These are phyloP conservation scores for Mangifera indica DNA, from an alignment of 345 rosid genomes.

Conservation along the genomic window DNA sequence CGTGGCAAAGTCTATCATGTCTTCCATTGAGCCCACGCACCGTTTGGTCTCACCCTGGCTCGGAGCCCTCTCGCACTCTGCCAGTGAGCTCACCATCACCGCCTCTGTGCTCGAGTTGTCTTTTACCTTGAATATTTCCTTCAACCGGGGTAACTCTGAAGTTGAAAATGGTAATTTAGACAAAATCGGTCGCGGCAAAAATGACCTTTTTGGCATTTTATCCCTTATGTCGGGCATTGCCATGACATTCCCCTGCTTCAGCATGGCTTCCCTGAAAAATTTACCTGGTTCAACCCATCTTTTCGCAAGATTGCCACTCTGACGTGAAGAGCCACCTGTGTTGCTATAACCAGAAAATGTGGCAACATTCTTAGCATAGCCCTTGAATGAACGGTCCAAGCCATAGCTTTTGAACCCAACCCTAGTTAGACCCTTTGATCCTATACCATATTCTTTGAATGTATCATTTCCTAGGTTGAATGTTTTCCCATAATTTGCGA, in stretches of 20 bases:
- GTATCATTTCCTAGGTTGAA: slow-evolving; percentile 48
- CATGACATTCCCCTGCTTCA: slow-evolving; percentile 52
- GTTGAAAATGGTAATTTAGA: slow-evolving; percentile 59
- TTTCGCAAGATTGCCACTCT: slow-evolving; percentile 20
- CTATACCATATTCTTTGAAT: slow-evolving; percentile 55
- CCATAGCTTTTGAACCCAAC: slow-evolving; percentile 48
- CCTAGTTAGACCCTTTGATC: slow-evolving; percentile 30
- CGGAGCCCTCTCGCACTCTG: slow-evolving; percentile 63
- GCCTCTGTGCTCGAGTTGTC: slow-evolving; percentile 47
- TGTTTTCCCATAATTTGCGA: slow-evolving; percentile 49
- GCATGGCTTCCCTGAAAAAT: slow-evolving; percentile 57
- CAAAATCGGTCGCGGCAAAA: slow-evolving; percentile 54
- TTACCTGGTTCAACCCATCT: slow-evolving; percentile 61
- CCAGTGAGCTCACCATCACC: slow-evolving; percentile 38
- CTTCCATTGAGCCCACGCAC: slow-evolving; percentile 64
- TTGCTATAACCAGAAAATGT: slow-evolving; percentile 45
- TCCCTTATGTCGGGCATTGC: slow-evolving; percentile 67
- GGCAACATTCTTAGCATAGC: slow-evolving; percentile 42
- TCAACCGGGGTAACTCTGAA: slow-evolving; percentile 21
- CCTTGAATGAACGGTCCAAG: slow-evolving; percentile 38
- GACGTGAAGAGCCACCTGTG: not conserved
- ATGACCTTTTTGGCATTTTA: slow-evolving; percentile 71
- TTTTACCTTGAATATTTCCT: slow-evolving; percentile 36
- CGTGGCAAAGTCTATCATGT: slow-evolving; percentile 66
- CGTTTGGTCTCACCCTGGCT: slow-evolving; percentile 66